Evolutionary conservation across 805 yeast genomes (phyloP), one percentile per base, ranked within the genome.

Genomic region (Gaillardinia entomophila): DNA sequence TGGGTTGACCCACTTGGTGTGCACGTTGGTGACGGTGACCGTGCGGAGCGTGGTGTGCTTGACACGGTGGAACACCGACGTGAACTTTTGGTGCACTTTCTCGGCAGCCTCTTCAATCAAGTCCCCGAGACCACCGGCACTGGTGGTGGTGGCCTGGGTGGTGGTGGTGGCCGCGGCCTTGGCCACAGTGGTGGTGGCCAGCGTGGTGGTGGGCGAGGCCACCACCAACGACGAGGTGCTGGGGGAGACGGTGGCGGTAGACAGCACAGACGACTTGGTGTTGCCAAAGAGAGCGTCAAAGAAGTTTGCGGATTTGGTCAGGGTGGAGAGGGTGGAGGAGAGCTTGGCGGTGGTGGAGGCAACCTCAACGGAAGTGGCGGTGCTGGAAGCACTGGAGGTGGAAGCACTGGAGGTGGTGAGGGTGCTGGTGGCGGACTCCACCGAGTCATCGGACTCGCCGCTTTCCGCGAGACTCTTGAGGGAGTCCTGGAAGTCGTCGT

Each of bases 401-500:
- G 34, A 12, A 11, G 39, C 32, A 16, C 19, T 28, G 11, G 35
- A 24, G 2, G 34, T 24, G 6, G 36, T 14, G 16, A 28, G 31
- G 12, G 33, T 30, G 13, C 27, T 24, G 5, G 34, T 28, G 6
- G 32, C 28, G 20, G 35, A n/a, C n/a, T n/a, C n/a, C n/a, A n/a
- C n/a, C n/a, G n/a, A n/a, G n/a, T n/a, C n/a, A n/a, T n/a, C n/a
- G n/a, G n/a, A n/a, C n/a, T n/a, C n/a, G n/a, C n/a, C n/a, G n/a
- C n/a, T n/a, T n/a, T n/a, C n/a, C n/a, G n/a, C n/a, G n/a, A n/a
- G n/a, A n/a, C n/a, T n/a, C n/a, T n/a, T n/a, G 10, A 19, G 22
- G 6, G 6, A 6, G 15, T 50, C 46, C 19, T 33, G 30, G 15
- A 29, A 28, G 13, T 33, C 33, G 11, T 18, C 16, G 26, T 49